Evolutionary conservation across 257 asterid species (phyloP).

Genomic region (Fraxinus anomala): DNA sequence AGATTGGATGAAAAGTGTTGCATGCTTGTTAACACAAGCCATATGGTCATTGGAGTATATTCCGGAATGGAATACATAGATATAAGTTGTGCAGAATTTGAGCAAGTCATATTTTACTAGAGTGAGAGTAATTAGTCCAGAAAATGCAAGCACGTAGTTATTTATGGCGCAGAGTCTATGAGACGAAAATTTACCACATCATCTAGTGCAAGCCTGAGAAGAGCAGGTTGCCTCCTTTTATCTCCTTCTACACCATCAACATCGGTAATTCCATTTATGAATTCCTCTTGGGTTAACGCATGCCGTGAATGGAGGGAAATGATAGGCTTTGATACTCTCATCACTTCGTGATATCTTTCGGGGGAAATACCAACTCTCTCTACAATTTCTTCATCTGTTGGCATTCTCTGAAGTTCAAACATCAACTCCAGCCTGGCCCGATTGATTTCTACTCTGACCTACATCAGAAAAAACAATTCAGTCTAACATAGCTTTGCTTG

Average conservation of each 20-base stretch:
- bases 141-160: not conserved
- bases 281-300: constrained; percentile 71
- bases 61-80: not conserved
- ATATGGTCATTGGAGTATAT: too few relatives aligned
- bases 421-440: constrained; percentile 61
- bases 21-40: too few relatives aligned
- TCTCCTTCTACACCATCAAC: constrained; percentile 73
- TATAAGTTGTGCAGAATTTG: not conserved
- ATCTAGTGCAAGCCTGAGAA: constrained; percentile 90
- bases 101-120: not conserved
- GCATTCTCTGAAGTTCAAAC: constrained; percentile 69
- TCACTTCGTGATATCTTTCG: constrained; percentile 75
- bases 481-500: not conserved
- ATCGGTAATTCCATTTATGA: constrained; percentile 71
- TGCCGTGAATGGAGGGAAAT: constrained; percentile 71
- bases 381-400: constrained; percentile 64
- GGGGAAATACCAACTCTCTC: constrained; percentile 66
- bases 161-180: not conserved
- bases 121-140: not conserved
- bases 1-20: too few relatives aligned
- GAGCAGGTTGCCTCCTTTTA: constrained; percentile 73
- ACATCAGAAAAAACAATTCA: constrained; percentile 25
- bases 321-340: constrained; percentile 71
- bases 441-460: constrained; percentile 77
- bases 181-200: constrained; percentile 67